Evolutionary conservation across 495 filamentous ascomycete genomes (phyloP).

Genomic region (Corynascus novoguineensis): DNA sequence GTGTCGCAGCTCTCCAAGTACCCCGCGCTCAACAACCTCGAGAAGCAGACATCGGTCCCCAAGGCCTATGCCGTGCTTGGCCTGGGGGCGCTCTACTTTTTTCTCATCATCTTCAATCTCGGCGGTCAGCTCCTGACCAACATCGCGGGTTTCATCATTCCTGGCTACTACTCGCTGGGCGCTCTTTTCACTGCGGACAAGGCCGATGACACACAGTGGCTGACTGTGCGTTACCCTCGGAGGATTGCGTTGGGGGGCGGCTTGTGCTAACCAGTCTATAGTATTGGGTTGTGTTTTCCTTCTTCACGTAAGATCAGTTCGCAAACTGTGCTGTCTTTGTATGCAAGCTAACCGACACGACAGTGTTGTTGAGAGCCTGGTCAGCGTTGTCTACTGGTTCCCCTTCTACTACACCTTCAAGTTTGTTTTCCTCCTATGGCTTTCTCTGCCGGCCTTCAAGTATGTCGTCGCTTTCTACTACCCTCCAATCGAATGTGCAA

Average conservation of each 20-base stretch:
- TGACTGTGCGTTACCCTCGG: slow-evolving; percentile 46
- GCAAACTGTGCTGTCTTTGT: neutral
- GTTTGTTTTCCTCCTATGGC: slow-evolving; percentile 93
- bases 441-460: slow-evolving; percentile 89
- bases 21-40: slow-evolving; percentile 87
- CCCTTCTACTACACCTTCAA: slow-evolving; percentile 99
- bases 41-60: slow-evolving; percentile 89
- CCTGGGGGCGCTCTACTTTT: slow-evolving; percentile 82
- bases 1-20: slow-evolving; percentile 84
- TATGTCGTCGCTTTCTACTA: slow-evolving; percentile 42
- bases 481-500: neutral
- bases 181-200: slow-evolving; percentile 80
- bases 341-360: slow-evolving; percentile 5
- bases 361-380: slow-evolving; percentile 80
- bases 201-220: slow-evolving; percentile 86
- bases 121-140: slow-evolving; percentile 96
- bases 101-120: slow-evolving; percentile 98
- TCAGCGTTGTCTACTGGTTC: slow-evolving; percentile 98
- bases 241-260: neutral
- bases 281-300: slow-evolving; percentile 97
- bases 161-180: slow-evolving; percentile 90
- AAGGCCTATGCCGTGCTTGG: slow-evolving; percentile 96
- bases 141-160: slow-evolving; percentile 87
- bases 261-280: slow-evolving; percentile 39
- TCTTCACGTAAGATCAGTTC: slow-evolving; percentile 61